Percentiles rank a stretch among this genome's conserved stretches.
These are phyloP conservation scores for Puccinia sorghi DNA, from an alignment of 1,284 basidiomycete species.

Conservation along the genomic window DNA sequence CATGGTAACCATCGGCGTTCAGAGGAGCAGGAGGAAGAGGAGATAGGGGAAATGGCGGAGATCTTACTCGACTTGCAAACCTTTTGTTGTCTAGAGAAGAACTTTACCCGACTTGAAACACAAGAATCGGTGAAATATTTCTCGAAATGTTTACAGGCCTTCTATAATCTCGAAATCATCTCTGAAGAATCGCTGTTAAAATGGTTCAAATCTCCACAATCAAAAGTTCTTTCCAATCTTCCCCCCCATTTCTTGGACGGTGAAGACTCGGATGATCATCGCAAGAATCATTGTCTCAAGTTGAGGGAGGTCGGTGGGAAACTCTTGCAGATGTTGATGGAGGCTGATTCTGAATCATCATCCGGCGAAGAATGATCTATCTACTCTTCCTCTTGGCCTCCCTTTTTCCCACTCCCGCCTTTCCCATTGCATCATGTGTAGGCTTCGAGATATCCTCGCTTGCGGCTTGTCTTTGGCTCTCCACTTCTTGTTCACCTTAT, in stretches of 20 bases:
- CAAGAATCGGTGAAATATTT: conserved; percentile 55
- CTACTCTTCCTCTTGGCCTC: neutral
- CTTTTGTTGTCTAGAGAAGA: conserved; percentile 53
- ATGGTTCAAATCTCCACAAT: conserved; percentile 58
- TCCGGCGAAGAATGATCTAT: neutral
- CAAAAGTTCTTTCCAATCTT: conserved; percentile 39
- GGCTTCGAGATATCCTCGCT: too few species aligned
- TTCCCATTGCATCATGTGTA: too few species aligned
- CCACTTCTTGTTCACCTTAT: too few species aligned
- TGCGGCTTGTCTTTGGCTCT: too few species aligned
- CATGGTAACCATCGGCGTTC: conserved; percentile 1
- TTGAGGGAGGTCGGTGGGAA: conserved; percentile 59
- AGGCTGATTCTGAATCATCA: conserved; percentile 54
- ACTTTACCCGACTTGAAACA: conserved; percentile 40
- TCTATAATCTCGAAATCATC: conserved; percentile 61
- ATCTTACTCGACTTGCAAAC: conserved; percentile 56
- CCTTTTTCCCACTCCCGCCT: neutral
- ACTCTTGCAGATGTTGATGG: conserved; percentile 59
- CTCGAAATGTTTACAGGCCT: conserved; percentile 59
- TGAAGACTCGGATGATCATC: conserved; percentile 55
- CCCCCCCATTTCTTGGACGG: neutral
- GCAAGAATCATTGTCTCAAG: conserved; percentile 46
- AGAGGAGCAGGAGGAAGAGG: conserved; percentile 52
- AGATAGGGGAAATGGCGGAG: conserved; percentile 57
- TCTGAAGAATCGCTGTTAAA: conserved; percentile 59